phyloP scores from a whole-genome alignment of 1,139 yeast species.

The Sugiyamaella neomexicana region DNA sequence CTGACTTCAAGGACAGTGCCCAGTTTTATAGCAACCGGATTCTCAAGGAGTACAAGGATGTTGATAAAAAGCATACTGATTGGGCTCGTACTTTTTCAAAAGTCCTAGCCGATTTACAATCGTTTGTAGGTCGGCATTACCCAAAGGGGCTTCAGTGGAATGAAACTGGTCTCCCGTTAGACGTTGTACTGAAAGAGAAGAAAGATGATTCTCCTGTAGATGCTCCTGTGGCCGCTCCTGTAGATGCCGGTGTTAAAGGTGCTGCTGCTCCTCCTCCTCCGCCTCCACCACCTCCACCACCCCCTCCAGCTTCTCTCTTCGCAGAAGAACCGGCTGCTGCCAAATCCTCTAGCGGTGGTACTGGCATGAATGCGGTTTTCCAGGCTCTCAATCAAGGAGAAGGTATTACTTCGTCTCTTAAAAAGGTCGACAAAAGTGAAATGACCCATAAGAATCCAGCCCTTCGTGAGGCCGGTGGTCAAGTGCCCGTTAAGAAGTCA shows the following conservation, averaged over 20 bases:
- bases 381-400: conserved; percentile 89
- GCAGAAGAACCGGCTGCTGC: conserved; percentile 40
- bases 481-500: conserved; percentile 45
- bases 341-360: conserved; percentile 45
- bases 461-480: conserved; percentile 52
- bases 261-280: conserved; percentile 65
- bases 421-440: conserved; percentile 88
- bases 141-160: conserved; percentile 85
- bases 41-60: conserved; percentile 75
- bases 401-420: conserved; percentile 76
- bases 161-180: conserved; percentile 49
- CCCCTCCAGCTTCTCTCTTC: conserved; percentile 68
- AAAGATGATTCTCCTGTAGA: conserved; percentile 41
- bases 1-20: conserved; percentile 87
- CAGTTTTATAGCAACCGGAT: conserved; percentile 93
- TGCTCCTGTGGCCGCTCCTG: conserved; percentile 58
- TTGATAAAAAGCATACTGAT: conserved; percentile 63
- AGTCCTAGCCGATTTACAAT: conserved; percentile 67
- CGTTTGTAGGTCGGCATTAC: conserved; percentile 73
- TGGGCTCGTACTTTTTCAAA: conserved; percentile 74
- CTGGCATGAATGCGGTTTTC: conserved; percentile 85
- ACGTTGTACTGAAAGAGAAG: conserved; percentile 47
- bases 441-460: conserved; percentile 95
- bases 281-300: conserved; percentile 73
- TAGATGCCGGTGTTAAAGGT: conserved; percentile 31